phyloP scores from a whole-genome alignment of 306 rosid species.

The Begonia masoniana region DNA sequence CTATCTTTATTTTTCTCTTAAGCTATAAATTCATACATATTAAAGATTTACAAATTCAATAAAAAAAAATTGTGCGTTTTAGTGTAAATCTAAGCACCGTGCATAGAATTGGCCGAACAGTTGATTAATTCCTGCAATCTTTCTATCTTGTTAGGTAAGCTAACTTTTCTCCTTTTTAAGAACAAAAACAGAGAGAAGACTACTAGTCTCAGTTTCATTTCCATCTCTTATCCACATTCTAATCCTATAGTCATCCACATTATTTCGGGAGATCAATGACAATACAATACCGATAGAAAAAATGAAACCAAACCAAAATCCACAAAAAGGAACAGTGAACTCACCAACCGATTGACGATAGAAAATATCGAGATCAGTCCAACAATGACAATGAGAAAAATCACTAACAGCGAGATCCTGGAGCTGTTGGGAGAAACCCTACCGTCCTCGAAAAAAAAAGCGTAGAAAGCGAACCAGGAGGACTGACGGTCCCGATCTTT shows the following conservation, averaged over 20 bases:
- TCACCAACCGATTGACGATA: constrained; percentile 46
- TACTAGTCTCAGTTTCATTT: background rate
- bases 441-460: constrained; percentile 58
- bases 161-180: background rate
- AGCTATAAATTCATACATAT: too few species aligned
- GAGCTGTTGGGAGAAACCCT: constrained; percentile 58
- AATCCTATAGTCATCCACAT: background rate
- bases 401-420: constrained; percentile 50
- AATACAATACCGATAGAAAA: too few species aligned
- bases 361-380: constrained; percentile 42
- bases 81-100: background rate
- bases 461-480: constrained; percentile 30
- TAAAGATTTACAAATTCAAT: too few species aligned
- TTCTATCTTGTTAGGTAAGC: background rate
- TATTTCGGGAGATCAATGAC: background rate
- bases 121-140: background rate
- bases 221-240: background rate
- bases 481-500: constrained; percentile 71
- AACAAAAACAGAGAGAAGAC: background rate
- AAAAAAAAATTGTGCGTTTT: background rate
- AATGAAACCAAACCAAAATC: too few species aligned
- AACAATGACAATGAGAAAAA: constrained; percentile 29
- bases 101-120: background rate
- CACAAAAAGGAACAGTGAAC: constrained; percentile 11
- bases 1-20: too few species aligned